Conservation (phyloP, 257 asterid species). For the Nicotiana undulata region DNA sequence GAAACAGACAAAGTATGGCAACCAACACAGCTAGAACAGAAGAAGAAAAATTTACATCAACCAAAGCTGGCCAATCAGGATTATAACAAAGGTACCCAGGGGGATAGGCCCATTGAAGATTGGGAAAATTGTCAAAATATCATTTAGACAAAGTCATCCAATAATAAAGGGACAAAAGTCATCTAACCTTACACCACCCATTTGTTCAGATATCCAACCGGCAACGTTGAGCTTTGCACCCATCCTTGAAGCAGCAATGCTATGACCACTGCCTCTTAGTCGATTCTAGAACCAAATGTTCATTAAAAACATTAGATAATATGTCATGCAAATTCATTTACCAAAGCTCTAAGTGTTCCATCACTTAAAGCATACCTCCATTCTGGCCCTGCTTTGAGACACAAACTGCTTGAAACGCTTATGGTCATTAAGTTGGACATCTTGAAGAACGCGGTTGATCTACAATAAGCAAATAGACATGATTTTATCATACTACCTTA, state of each 20-base stretch:
- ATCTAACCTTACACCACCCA: conserved; percentile 92
- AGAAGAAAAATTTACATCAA: not conserved
- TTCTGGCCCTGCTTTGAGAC: conserved; percentile 93
- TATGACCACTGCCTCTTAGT: conserved; percentile 95
- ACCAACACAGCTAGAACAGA: not conserved
- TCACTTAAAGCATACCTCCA: conserved; percentile 61
- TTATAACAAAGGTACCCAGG: not conserved
- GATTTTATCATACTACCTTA: not conserved
- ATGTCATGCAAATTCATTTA: not conserved
- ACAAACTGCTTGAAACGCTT: conserved; percentile 97
- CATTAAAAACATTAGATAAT: conserved; percentile 8
- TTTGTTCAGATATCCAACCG: conserved; percentile 94
- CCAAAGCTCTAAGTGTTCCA: conserved; percentile 7
- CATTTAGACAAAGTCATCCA: not conserved
- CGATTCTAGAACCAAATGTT: conserved; percentile 58
- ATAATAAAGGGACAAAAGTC: not conserved
- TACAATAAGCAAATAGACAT: conserved; percentile 25
- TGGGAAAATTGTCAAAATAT: not conserved
- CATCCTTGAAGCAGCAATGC: conserved; percentile 95
- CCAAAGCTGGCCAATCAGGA: not conserved
- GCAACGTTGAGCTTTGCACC: conserved; percentile 96
- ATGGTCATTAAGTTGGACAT: conserved; percentile 89
- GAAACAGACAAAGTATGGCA: not conserved
- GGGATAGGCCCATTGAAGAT: not conserved
- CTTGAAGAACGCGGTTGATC: conserved; percentile 84